A percentile compares a stretch with the other conserved stretches of the same genome.
Evolutionary conservation across 169 alveolate genomes (phyloP).

Genomic region (Babesia bigemina): DNA sequence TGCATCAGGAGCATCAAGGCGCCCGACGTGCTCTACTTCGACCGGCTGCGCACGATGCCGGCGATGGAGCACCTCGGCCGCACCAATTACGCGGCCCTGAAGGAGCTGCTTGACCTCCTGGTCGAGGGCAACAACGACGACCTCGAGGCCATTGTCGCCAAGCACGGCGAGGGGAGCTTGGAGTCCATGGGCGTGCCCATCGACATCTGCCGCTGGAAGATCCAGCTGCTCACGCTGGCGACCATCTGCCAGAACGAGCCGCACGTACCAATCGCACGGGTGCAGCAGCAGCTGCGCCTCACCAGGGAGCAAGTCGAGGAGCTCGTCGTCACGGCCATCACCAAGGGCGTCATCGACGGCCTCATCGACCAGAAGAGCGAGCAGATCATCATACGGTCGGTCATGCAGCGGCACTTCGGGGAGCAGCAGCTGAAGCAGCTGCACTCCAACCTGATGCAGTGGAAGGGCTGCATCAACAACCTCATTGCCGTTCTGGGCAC

Average conservation of each 20-base stretch:
- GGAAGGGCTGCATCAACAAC: constrained; percentile 51
- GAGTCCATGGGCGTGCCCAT: constrained; percentile 18
- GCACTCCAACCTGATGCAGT: constrained; percentile 57
- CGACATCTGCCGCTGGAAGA: constrained; percentile 15
- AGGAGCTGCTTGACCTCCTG: constrained; percentile 41
- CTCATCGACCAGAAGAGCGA: constrained; percentile 73
- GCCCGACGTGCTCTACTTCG: constrained; percentile 69
- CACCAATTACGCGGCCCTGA: constrained; percentile 46
- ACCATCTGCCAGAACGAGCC: constrained; percentile 57
- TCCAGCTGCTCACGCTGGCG: constrained; percentile 48
- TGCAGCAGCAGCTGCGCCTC: constrained; percentile 55
- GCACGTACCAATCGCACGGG: constrained; percentile 54
- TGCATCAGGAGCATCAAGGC: constrained; percentile 65
- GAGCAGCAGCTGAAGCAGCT: constrained; percentile 60
- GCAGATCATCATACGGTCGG: constrained; percentile 63
- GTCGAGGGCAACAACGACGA: constrained; percentile 47
- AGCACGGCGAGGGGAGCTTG: constrained; percentile 33
- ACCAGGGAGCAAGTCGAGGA: constrained; percentile 63
- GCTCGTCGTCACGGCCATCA: constrained; percentile 73
- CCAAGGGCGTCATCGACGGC: constrained; percentile 75
- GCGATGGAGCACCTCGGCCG: constrained; percentile 64
- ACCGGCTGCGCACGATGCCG: constrained; percentile 60
- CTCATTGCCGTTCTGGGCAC: constrained; percentile 29
- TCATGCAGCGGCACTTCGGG: constrained; percentile 71
- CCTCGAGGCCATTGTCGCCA: constrained; percentile 25